phyloP scores from a whole-genome alignment of 179 eudicot species.

The Pouteria campechiana region DNA sequence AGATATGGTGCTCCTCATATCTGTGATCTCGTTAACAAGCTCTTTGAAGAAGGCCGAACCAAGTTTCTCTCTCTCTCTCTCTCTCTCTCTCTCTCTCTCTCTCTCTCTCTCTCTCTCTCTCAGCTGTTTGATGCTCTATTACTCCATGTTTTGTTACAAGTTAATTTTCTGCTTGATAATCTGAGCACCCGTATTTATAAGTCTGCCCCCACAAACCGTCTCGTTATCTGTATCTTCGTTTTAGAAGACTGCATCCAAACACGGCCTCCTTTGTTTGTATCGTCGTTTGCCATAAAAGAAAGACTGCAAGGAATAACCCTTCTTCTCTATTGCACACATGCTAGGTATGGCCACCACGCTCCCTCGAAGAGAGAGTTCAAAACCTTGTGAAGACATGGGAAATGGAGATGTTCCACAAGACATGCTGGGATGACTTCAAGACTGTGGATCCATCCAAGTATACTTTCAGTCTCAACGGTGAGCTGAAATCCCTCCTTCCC shows the following conservation, averaged over 20 bases:
- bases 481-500: too few species aligned
- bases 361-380: conserved; percentile 75
- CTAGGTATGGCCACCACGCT: conserved; percentile 84
- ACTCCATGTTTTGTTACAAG: not conserved
- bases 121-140: not conserved
- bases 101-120: not conserved
- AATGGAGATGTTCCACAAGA: conserved; percentile 80
- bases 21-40: conserved; percentile 39
- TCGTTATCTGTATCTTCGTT: too few species aligned
- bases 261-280: too few species aligned
- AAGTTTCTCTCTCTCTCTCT: conserved; percentile 10
- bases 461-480: conserved; percentile 68
- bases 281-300: too few species aligned
- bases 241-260: too few species aligned
- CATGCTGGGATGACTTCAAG: conserved; percentile 49
- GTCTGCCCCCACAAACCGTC: too few species aligned
- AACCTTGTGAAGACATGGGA: conserved; percentile 91
- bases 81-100: not conserved
- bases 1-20: conserved; percentile 53
- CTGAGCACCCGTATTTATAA: too few species aligned
- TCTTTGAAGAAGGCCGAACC: conserved; percentile 62
- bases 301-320: too few species aligned
- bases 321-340: too few species aligned
- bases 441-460: conserved; percentile 57
- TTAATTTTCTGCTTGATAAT: too few species aligned